Evolutionary conservation across 2,329 filamentous ascomycete species (phyloP).

Genomic region (Onygena corvina): DNA sequence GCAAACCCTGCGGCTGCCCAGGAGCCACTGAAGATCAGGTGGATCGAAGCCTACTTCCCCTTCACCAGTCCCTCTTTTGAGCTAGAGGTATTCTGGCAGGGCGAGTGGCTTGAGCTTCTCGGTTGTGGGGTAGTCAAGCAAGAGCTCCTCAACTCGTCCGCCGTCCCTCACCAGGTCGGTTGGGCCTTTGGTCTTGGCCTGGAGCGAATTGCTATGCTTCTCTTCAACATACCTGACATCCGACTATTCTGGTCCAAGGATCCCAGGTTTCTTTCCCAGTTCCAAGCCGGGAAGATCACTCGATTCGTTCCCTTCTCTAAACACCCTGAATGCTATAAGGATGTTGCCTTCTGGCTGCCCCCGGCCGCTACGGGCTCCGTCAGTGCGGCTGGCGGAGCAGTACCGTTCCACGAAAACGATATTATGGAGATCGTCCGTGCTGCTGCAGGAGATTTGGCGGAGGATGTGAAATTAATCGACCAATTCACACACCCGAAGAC

Average conservation of each 20-base stretch:
- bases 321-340: constrained; percentile 77
- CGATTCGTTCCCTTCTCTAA: constrained; percentile 83
- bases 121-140: constrained; percentile 89
- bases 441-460: constrained; percentile 68
- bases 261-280: constrained; percentile 73
- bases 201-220: constrained; percentile 91
- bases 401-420: constrained; percentile 79
- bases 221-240: constrained; percentile 94
- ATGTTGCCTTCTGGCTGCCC: constrained; percentile 84
- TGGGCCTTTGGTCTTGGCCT: constrained; percentile 96
- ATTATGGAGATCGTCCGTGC: constrained; percentile 89
- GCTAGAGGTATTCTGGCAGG: constrained; percentile 86
- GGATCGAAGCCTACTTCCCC: constrained; percentile 95
- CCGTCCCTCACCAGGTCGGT: constrained; percentile 60
- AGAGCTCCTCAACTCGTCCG: constrained; percentile 63
- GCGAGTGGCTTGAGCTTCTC: constrained; percentile 89
- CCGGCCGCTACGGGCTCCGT: constrained; percentile 29
- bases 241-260: constrained; percentile 91
- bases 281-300: constrained; percentile 44
- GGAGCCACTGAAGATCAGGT: constrained; percentile 73
- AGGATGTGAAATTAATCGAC: constrained; percentile 76
- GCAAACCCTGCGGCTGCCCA: constrained; percentile 40
- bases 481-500: constrained; percentile 82
- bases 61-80: constrained; percentile 96
- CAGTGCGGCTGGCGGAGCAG: constrained; percentile 28